Evolutionary conservation across 805 yeast species (phyloP).

Genomic region (Candida sanyiensis): DNA sequence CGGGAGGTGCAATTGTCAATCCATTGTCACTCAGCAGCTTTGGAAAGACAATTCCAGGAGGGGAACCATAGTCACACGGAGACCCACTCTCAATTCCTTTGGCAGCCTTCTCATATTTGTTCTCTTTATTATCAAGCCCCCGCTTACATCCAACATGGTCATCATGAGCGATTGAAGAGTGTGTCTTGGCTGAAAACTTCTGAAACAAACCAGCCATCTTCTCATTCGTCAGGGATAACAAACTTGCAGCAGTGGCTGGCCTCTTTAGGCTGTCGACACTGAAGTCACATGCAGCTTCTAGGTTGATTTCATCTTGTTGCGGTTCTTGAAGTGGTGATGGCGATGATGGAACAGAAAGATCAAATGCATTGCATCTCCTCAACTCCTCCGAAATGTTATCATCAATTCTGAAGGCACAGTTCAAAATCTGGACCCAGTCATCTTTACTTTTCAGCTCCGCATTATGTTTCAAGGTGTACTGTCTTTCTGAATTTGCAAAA

Average conservation of each 20-base stretch:
- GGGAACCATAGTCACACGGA: conserved; percentile 7
- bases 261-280: not conserved
- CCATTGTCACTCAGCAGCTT: conserved; percentile 8
- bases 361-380: conserved; percentile 6
- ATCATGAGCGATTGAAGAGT: not conserved
- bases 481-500: conserved; percentile 3
- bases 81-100: conserved; percentile 1
- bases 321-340: conserved; percentile 2
- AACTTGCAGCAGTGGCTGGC: conserved; percentile 8
- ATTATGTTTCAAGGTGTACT: not conserved
- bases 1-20: no score
- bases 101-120: not conserved
- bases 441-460: conserved; percentile 9
- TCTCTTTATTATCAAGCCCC: not conserved
- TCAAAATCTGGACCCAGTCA: conserved; percentile 16
- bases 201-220: conserved; percentile 9
- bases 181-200: conserved; percentile 6
- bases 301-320: not conserved
- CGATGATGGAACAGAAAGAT: not conserved
- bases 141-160: not conserved
- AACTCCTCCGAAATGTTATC: conserved; percentile 15
- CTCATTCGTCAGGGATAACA: conserved; percentile 10
- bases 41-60: conserved; percentile 14
- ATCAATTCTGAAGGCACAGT: conserved; percentile 18
- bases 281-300: not conserved